Base-by-base conservation (phyloP, 139 green algal genomes). In the Diplosphaera chodatii region DNA sequence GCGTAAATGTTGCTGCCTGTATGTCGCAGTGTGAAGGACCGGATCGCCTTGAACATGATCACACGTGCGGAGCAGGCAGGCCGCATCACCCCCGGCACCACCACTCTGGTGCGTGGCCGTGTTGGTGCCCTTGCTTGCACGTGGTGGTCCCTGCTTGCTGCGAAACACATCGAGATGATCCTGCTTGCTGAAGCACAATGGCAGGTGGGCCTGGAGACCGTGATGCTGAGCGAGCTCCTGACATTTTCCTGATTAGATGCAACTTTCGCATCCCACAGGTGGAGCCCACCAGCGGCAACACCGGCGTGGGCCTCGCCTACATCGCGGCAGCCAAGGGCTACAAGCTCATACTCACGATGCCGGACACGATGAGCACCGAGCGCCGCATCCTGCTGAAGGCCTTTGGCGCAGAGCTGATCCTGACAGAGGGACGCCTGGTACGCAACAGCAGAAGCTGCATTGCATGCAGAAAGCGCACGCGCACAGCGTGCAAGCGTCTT, bases 301-400 rank as follows among this genome's bases (percentile, higher is more conserved):
- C 90, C 16, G 94, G 94, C 13, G 96, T 98, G 68, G 94, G 91
- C 1, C 86, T 99, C 64, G 94, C 94, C 1, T 98, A 94, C 76
- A 90, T 98, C 13, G 94, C 94, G 10, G 92, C 94, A 8, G 89
- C 91, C 27, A 92, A 89, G 71, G 95, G 95, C 69, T 99, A 99
- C 88, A 90, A 92, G 78, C 85, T 96, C 40, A 84, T 97, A 32
- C 84, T 99, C 20, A 98, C 95, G 55, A 99, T 99, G 96, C 96
- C 96, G 1, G 94, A 94, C 5, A 96, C 88, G 67, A 99, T 98
- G 94, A 93, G 82, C 32, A 83, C 96, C 3, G 96, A 99, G 84
- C 84, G 96, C 0, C 83, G 96, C 40, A 91, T 98, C 66, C 82
- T 99, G 80, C 82, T 97, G 62, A 78, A 84, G 33, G 92, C 92